Evolutionary conservation across 1,284 basidiomycete species (phyloP).

Genomic region (Schizophyllum amplum): DNA sequence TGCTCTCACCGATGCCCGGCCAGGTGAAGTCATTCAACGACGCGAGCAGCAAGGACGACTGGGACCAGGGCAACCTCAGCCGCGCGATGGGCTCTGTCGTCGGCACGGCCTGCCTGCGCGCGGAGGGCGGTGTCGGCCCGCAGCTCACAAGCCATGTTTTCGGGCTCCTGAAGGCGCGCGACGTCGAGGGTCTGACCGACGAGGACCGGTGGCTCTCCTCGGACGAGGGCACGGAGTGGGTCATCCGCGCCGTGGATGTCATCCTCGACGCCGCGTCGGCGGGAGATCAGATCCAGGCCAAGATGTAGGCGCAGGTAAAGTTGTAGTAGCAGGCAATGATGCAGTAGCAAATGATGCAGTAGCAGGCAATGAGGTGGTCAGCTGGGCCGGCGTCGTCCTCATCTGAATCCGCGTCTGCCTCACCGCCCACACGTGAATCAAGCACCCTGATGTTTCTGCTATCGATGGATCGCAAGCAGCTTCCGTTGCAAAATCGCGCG

Average conservation of each 20-base stretch:
- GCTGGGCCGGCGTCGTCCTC: not conserved
- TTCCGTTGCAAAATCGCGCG: not conserved
- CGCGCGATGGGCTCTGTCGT: conserved; percentile 84
- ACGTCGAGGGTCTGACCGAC: conserved; percentile 46
- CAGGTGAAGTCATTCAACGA: conserved; percentile 33
- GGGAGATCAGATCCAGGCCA: conserved; percentile 41
- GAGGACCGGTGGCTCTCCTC: conserved; percentile 84
- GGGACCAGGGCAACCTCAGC: conserved; percentile 76
- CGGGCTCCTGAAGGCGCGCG: conserved; percentile 82
- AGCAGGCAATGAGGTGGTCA: not conserved
- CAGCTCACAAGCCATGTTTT: conserved; percentile 91
- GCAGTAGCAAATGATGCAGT: too few relatives aligned
- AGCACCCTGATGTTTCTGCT: not conserved
- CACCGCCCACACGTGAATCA: not conserved
- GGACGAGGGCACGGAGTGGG: conserved; percentile 91
- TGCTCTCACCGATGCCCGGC: conserved; percentile 72
- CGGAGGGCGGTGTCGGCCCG: conserved; percentile 84
- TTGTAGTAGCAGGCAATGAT: too few relatives aligned
- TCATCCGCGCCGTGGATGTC: conserved; percentile 79
- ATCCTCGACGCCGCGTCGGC: conserved; percentile 64
- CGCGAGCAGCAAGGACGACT: conserved; percentile 30
- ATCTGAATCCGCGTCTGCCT: not conserved
- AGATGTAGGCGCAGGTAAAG: conserved; percentile 39
- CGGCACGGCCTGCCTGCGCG: conserved; percentile 85
- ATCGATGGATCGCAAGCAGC: not conserved